These are phyloP conservation scores for Aspergillus glaucus DNA, from an alignment of 2,329 filamentous ascomycete species.

Conservation along the genomic window DNA sequence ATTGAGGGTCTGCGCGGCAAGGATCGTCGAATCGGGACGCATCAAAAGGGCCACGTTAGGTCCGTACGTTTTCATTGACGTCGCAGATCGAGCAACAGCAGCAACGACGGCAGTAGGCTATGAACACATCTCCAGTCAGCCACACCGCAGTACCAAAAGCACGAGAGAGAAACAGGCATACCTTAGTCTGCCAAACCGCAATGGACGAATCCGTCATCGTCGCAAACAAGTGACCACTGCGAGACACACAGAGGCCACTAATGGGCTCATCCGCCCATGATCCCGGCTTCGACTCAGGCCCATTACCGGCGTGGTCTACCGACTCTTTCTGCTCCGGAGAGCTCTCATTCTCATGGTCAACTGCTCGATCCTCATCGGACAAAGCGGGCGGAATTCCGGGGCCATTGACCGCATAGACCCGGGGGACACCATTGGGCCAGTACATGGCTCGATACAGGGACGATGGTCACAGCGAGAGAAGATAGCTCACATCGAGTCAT, in stretches of 20 bases:
- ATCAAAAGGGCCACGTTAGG: constrained; percentile 77
- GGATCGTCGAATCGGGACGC: constrained; percentile 83
- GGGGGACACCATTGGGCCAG: constrained; percentile 46
- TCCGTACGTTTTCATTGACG: constrained; percentile 77
- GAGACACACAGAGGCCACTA: constrained; percentile 67
- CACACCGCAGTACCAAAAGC: constrained; percentile 3
- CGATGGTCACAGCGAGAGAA: constrained; percentile 20
- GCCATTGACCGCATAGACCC: constrained; percentile 44
- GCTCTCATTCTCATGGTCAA: constrained; percentile 6
- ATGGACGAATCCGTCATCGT: constrained; percentile 79
- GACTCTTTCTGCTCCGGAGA: constrained; percentile 17
- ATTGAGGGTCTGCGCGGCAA: constrained; percentile 78
- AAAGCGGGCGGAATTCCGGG: constrained; percentile 27
- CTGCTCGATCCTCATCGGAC: constrained; percentile 20
- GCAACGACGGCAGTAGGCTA: constrained; percentile 86
- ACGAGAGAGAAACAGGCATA: constrained; percentile 35
- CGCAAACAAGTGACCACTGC: constrained; percentile 76
- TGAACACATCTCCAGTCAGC: constrained; percentile 16
- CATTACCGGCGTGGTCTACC: constrained; percentile 17
- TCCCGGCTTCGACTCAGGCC: constrained; percentile 23
- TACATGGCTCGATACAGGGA: constrained; percentile 37
- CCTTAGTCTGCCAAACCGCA: constrained; percentile 95
- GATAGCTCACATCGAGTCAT: constrained; percentile 35
- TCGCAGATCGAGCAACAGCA: constrained; percentile 71
- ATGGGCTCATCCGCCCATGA: constrained; percentile 58